Percentiles rank a stretch among this genome's conserved stretches.
phyloP scores from a whole-genome alignment of 2,329 filamentous ascomycete species.

The Alternaria alternata region DNA sequence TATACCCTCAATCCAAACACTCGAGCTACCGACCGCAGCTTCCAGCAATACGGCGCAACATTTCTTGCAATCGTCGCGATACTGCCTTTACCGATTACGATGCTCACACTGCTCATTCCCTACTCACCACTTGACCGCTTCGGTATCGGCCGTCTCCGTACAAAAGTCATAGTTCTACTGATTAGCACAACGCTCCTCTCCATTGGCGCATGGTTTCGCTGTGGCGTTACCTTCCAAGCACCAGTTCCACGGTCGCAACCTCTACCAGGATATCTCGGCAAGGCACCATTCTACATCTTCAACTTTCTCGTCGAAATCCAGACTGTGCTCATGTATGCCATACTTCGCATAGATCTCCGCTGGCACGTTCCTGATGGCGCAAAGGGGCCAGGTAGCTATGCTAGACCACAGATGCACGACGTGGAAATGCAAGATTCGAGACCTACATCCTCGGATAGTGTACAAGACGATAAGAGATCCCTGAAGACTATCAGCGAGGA shows the following conservation, averaged over 20 bases:
- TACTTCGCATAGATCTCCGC: slow-evolving; percentile 74
- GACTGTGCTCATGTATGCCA: slow-evolving; percentile 71
- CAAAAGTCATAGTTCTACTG: slow-evolving; percentile 72
- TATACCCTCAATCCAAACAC: slow-evolving; percentile 68
- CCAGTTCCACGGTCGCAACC: slow-evolving; percentile 56
- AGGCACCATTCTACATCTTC: slow-evolving; percentile 80
- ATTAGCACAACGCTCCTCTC: slow-evolving; percentile 67
- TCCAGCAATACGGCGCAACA: slow-evolving; percentile 70
- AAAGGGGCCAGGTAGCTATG: slow-evolving; percentile 54
- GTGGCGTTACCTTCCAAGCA: slow-evolving; percentile 64
- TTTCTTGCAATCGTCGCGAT: slow-evolving; percentile 72
- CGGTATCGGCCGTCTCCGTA: slow-evolving; percentile 70
- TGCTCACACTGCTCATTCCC: slow-evolving; percentile 58
- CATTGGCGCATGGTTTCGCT: slow-evolving; percentile 74
- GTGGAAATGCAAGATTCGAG: slow-evolving; percentile 30
- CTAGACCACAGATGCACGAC: slow-evolving; percentile 19
- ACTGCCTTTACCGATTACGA: slow-evolving; percentile 68
- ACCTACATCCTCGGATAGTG: slow-evolving; percentile 14
- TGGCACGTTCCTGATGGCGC: slow-evolving; percentile 79
- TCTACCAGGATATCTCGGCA: slow-evolving; percentile 75
- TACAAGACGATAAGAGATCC: slow-evolving; percentile 2
- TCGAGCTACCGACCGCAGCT: slow-evolving; percentile 63
- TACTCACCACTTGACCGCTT: slow-evolving; percentile 63
- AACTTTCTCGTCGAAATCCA: slow-evolving; percentile 78
- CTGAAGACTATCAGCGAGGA: slow-evolving; percentile 3